Base-by-base conservation (phyloP, 176 grass and related monocot genomes). In the Juncus inflexus region DNA sequence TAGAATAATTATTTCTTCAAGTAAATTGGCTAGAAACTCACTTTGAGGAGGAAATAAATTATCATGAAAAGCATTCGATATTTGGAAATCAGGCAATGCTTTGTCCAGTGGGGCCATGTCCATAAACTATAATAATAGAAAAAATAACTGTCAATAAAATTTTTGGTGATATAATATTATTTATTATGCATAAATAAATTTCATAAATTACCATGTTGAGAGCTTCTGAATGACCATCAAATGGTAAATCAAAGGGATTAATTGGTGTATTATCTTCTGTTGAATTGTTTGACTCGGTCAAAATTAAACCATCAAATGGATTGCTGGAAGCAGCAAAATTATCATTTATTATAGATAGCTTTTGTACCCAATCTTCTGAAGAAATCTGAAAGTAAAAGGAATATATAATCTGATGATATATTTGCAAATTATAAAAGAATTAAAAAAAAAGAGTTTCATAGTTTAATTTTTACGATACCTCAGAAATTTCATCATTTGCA, bases 171-270 rank as follows among this genome's bases (percentile, higher is more conserved):
- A 36, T 12, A 67, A 53, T 67, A 55, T 54, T 3, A 8, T 28
- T 28, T 28, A 28, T 28, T 28, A 28, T 28, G 19, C 19, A 28
- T 28, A 28, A 28, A 28, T 28, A 28, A 28, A 28, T 28, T 28
- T 28, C 19, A 28, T 28, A 28, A 13, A 12, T 42, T 91, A 91
- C 91, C 84, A 71, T 57, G 83, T 66, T 40, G 60, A 65, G 70
- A 74, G 74, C 61, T 66, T 74, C 74, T 6, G n/a, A 60, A 52
- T 83, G 74, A 51, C 65, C 58, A 35, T 76, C 79, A 86, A 76
- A 83, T 52, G 87, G 79, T 70, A 86, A 55, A 72, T 86, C 82
- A 74, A 96, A 96, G 67, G 87, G 84, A 81, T 96, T 96, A 69
- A 28, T 28, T 28, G 19, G 68, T 72, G 9, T 47, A 28, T 47